These are phyloP conservation scores for Orbilia ellipsospora DNA, from an alignment of 2,329 filamentous ascomycete species.

Conservation along the genomic window DNA sequence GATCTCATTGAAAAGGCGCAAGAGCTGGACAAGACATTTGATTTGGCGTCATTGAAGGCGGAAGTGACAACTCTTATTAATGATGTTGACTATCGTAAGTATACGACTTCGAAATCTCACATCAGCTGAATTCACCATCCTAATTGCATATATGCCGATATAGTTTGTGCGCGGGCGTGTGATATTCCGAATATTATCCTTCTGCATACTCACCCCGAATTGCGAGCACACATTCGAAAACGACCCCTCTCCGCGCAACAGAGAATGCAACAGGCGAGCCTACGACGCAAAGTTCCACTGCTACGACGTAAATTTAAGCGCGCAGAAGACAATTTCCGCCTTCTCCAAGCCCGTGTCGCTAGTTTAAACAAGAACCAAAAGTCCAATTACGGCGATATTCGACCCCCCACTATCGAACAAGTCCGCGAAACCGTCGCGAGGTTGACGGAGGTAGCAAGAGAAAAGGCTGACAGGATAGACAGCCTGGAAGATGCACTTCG, in stretches of 20 bases:
- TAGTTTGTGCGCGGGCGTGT: slow-evolving; percentile 42
- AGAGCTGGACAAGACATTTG: slow-evolving; percentile 32
- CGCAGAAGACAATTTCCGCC: slow-evolving; percentile 38
- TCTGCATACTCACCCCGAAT: slow-evolving; percentile 42
- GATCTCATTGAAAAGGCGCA: slow-evolving; percentile 42
- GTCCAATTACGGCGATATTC: slow-evolving; percentile 45
- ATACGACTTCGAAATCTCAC: neutral
- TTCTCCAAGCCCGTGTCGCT: slow-evolving; percentile 47
- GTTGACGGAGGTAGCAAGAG: slow-evolving; percentile 44
- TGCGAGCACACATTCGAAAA: slow-evolving; percentile 37
- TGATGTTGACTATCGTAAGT: slow-evolving; percentile 50
- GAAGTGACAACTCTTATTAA: slow-evolving; percentile 36
- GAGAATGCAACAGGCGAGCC: slow-evolving; percentile 44
- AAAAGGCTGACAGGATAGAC: slow-evolving; percentile 45
- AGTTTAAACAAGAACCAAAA: slow-evolving; percentile 46
- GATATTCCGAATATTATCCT: slow-evolving; percentile 53
- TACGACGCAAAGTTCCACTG: slow-evolving; percentile 44
- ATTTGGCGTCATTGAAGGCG: slow-evolving; percentile 27
- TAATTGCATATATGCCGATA: neutral
- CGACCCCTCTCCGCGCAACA: slow-evolving; percentile 49
- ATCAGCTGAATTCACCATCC: neutral
- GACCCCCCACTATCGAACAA: slow-evolving; percentile 48
- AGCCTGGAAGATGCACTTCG: slow-evolving; percentile 45
- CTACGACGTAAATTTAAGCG: slow-evolving; percentile 45
- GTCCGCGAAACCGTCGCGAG: slow-evolving; percentile 47